phyloP scores from a whole-genome alignment of 1,139 yeast species.

The Magnusiomyces magnusii region DNA sequence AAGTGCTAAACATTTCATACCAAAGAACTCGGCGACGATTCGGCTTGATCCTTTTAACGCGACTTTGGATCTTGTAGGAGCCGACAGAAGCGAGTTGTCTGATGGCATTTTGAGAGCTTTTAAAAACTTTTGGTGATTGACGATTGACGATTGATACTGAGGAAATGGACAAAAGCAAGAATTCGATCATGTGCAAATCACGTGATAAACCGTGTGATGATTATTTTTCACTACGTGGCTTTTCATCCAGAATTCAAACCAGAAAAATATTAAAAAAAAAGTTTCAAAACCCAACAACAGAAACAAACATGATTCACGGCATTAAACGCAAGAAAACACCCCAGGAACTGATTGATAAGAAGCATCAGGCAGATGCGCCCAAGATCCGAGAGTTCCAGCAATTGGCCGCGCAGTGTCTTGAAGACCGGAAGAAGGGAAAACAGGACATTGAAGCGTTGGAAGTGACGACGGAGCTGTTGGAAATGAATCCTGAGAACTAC shows the following conservation, averaged over 20 bases:
- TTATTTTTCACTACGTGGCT: too few relatives aligned
- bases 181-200: too few relatives aligned
- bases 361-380: conserved; percentile 42
- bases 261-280: too few relatives aligned
- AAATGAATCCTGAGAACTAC: conserved; percentile 77
- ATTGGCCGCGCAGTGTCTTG: conserved; percentile 41
- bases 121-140: too few relatives aligned
- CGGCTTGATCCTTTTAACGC: conserved; percentile 74
- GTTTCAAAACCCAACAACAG: too few relatives aligned
- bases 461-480: conserved; percentile 49
- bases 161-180: not conserved
- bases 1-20: conserved; percentile 20
- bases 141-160: too few relatives aligned
- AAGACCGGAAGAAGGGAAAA: conserved; percentile 15
- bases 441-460: conserved; percentile 42
- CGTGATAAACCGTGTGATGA: too few relatives aligned
- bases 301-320: conserved; percentile 48
- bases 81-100: conserved; percentile 7
- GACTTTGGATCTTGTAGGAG: conserved; percentile 45
- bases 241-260: too few relatives aligned
- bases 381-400: conserved; percentile 50
- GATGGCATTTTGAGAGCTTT: too few relatives aligned
- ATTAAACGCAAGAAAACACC: conserved; percentile 54
- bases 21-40: conserved; percentile 74
- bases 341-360: conserved; percentile 44